Conservation (phyloP, 2,329 filamentous ascomycete genomes). For the Scytalidium sp. region DNA sequence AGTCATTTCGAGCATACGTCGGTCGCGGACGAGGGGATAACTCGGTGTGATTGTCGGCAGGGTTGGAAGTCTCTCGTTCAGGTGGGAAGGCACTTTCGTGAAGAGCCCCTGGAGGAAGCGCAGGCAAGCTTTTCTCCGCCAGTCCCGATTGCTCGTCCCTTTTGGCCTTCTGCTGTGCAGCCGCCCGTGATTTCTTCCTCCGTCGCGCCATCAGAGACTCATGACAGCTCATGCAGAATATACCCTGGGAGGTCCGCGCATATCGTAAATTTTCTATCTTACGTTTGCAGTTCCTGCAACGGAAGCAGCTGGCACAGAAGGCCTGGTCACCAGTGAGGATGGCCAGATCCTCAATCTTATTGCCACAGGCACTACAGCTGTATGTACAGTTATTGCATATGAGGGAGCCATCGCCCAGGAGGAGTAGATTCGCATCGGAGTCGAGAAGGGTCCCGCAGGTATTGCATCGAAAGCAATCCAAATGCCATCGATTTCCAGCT, state of each 20-base stretch:
- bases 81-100: conserved; percentile 59
- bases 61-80: conserved; percentile 51
- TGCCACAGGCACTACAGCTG: conserved; percentile 92
- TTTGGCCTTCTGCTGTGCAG: conserved; percentile 56
- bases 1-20: conserved; percentile 48
- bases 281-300: conserved; percentile 95
- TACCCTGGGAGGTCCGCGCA: conserved; percentile 94
- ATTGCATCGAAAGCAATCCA: conserved; percentile 98
- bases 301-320: conserved; percentile 95
- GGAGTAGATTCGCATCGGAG: conserved; percentile 94
- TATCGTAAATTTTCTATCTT: conserved; percentile 99
- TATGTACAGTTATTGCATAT: conserved; percentile 99
- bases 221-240: conserved; percentile 99
- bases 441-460: conserved; percentile 94
- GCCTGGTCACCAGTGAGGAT: conserved; percentile 97
- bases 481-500: conserved; percentile 98
- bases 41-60: conserved; percentile 67
- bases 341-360: conserved; percentile 97
- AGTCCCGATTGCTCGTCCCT: conserved; percentile 66
- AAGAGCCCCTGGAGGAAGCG: conserved; percentile 75
- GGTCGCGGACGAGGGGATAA: conserved; percentile 61
- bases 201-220: conserved; percentile 93
- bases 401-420: conserved; percentile 94
- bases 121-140: conserved; percentile 89
- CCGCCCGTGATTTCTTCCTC: conserved; percentile 78